These are phyloP conservation scores for Vitis amurensis DNA, from an alignment of 164 flowering plant species.

Conservation along the genomic window DNA sequence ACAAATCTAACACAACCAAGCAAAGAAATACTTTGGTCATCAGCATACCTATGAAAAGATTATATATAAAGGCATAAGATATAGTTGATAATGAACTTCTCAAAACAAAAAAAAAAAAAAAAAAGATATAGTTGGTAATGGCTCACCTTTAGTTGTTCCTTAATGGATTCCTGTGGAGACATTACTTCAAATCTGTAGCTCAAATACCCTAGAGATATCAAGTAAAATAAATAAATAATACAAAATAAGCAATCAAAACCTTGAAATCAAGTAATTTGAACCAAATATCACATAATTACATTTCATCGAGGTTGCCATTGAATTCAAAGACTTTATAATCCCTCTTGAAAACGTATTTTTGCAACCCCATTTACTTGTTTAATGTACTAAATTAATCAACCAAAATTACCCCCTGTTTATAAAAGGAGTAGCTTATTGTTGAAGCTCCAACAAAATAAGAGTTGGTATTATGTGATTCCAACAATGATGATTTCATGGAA, in stretches of 20 bases:
- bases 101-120: too few species aligned
- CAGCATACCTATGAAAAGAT: too few species aligned
- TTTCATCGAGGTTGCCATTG: too few species aligned
- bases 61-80: neutral
- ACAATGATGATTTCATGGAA: neutral
- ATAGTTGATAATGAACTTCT: neutral
- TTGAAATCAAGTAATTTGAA: too few species aligned
- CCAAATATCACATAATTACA: too few species aligned
- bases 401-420: too few species aligned
- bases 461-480: neutral
- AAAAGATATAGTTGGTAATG: neutral
- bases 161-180: constrained; percentile 32
- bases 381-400: neutral
- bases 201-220: constrained; percentile 42
- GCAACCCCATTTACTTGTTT: neutral
- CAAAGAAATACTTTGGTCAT: neutral
- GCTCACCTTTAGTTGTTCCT: constrained; percentile 53
- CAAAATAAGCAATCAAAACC: too few species aligned
- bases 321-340: neutral
- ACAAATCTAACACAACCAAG: constrained; percentile 43
- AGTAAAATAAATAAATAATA: constrained; percentile 1
- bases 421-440: too few species aligned
- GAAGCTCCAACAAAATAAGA: neutral
- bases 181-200: constrained; percentile 55
- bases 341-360: neutral